Conservation (phyloP, 1,139 yeast species). For the Yamadazyma dushanensis region DNA sequence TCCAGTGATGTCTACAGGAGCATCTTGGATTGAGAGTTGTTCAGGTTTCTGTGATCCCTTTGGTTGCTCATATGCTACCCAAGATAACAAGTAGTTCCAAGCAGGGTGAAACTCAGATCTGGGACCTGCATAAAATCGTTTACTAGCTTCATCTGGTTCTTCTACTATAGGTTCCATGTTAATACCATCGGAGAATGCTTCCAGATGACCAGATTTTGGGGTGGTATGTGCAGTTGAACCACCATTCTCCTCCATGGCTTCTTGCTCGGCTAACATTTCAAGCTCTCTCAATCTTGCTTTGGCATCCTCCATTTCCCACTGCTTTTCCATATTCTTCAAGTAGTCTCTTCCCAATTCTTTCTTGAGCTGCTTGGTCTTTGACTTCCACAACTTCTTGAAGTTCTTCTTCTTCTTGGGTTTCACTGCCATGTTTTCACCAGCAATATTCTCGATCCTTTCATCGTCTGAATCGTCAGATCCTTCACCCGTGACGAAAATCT, state of each 20-base stretch:
- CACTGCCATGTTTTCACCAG: conserved; percentile 13
- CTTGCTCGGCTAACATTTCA: conserved; percentile 9
- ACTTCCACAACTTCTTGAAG: conserved; percentile 26
- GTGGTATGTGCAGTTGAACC: not conserved
- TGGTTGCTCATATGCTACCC: conserved; percentile 32
- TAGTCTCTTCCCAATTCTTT: conserved; percentile 36
- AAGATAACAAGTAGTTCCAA: conserved; percentile 40
- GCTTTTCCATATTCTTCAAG: conserved; percentile 26
- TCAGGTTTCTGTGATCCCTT: conserved; percentile 1
- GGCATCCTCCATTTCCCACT: conserved; percentile 21
- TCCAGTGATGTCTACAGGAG: conserved; percentile 1
- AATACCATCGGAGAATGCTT: conserved; percentile 6
- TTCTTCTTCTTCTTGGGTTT: conserved; percentile 24
- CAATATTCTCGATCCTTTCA: conserved; percentile 11
- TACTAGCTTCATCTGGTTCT: conserved; percentile 14
- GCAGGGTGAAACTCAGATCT: conserved; percentile 33
- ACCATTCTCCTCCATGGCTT: conserved; percentile 4
- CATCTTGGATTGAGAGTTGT: not conserved
- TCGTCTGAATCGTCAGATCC: conserved; percentile 23
- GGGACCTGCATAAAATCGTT: conserved; percentile 22
- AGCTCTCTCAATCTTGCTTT: conserved; percentile 15
- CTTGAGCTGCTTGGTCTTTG: conserved; percentile 27
- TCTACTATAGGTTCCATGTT: conserved; percentile 11
- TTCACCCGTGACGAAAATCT: conserved; percentile 13
- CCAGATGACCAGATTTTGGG: not conserved